A percentile compares a stretch with the other conserved stretches of the same genome.
These are phyloP conservation scores for Symbiodinium pilosum DNA, from an alignment of 73 alveolate species.

Conservation along the genomic window DNA sequence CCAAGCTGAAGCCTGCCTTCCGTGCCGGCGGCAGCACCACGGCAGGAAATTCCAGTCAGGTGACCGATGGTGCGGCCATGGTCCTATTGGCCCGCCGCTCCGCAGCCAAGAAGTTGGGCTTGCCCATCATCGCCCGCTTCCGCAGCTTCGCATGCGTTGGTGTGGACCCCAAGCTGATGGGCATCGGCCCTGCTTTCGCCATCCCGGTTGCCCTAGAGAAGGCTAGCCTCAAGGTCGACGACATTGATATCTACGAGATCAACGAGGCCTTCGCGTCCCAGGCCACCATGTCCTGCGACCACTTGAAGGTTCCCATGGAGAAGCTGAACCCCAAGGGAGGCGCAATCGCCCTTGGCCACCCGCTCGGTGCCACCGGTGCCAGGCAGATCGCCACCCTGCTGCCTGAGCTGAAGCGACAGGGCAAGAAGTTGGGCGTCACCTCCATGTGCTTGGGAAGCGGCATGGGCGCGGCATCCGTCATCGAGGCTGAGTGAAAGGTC, in stretches of 20 bases:
- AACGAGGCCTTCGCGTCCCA: constrained; percentile 99
- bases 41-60: constrained; percentile 99
- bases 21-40: constrained; percentile 99
- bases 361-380: constrained; percentile 99
- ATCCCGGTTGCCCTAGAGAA: constrained; percentile 99
- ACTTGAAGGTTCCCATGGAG: constrained; percentile 98
- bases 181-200: constrained; percentile 99
- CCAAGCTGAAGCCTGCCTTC: constrained; percentile 48
- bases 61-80: constrained; percentile 97
- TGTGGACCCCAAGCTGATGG: constrained; percentile 99
- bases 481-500: constrained; percentile 97
- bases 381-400: constrained; percentile 99
- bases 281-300: constrained; percentile 98
- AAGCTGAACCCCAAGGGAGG: constrained; percentile 99
- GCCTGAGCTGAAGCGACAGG: constrained; percentile 99
- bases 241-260: constrained; percentile 99
- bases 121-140: constrained; percentile 98
- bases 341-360: constrained; percentile 99
- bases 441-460: constrained; percentile 99
- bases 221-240: constrained; percentile 98
- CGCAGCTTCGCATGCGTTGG: constrained; percentile 99
- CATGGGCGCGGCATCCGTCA: constrained; percentile 99
- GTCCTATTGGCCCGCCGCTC: constrained; percentile 99
- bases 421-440: constrained; percentile 99
- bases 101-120: constrained; percentile 98